A percentile compares a stretch with the other conserved stretches of the same genome.
Conservation (phyloP, 768 basidiomycete species). For the Butyriboletus loyo region DNA sequence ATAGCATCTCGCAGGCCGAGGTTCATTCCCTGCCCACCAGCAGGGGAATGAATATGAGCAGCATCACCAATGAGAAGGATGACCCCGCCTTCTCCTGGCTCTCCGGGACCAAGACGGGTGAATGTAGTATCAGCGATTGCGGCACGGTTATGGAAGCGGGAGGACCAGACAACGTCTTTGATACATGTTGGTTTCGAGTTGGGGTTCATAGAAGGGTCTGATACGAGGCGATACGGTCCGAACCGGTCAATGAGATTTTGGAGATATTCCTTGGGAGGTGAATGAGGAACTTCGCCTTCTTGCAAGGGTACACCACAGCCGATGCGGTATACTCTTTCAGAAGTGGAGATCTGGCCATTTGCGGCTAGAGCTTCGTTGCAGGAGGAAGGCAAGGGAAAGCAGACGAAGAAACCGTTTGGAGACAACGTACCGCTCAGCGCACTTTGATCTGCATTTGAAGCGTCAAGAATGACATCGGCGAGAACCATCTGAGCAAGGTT, state of each 20-base stretch:
- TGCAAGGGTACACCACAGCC: conserved; percentile 36
- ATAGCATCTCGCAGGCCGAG: conserved; percentile 56
- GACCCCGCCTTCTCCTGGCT: conserved; percentile 9
- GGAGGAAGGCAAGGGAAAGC: conserved; percentile 35
- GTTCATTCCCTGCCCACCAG: conserved; percentile 58
- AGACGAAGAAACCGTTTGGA: conserved; percentile 34
- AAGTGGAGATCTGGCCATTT: conserved; percentile 1
- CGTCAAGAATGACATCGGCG: conserved; percentile 38
- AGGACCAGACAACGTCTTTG: conserved; percentile 42
- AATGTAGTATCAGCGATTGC: conserved; percentile 42
- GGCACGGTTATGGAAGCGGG: conserved; percentile 44
- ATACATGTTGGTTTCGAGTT: conserved; percentile 31
- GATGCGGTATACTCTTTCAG: conserved; percentile 37
- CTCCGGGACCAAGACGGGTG: conserved; percentile 23
- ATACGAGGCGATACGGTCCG: conserved; percentile 35
- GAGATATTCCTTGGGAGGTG: conserved; percentile 40
- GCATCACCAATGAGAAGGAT: conserved; percentile 43
- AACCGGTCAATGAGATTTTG: conserved; percentile 43
- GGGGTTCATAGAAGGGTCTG: conserved; percentile 34
- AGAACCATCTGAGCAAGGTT: conserved; percentile 40
- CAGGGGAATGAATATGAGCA: conserved; percentile 53
- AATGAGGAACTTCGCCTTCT: conserved; percentile 35
- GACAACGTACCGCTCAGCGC: too few species aligned
- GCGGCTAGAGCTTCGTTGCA: conserved; percentile 19
- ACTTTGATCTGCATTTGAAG: too few species aligned